Evolutionary conservation across 805 yeast genomes (phyloP), one percentile per base, ranked within the genome.

Genomic region (Kodamaea sagamina): DNA sequence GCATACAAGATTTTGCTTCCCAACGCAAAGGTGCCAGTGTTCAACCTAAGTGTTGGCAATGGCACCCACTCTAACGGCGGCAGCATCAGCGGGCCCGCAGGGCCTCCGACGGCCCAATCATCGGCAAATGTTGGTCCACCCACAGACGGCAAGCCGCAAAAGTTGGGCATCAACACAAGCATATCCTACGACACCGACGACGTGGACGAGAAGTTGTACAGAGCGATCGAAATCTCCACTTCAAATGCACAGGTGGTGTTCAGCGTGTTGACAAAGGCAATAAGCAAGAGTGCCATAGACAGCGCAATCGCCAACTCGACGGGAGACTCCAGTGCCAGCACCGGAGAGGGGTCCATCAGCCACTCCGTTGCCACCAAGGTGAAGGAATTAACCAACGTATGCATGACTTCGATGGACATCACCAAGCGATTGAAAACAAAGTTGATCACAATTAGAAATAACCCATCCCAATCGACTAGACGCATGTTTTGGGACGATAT

Each of bases 401-500:
- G 96, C 58, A 78, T 86, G 43, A 70, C 80, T 13, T 86, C 96
- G 1, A 82, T 86, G 77, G 96, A 88, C n/a, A 77, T 85, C 32
- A 86, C 95, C 7, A 81, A 83, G 49, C 67, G 82, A 45, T 72
- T 88, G 38, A 77, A 77, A 46, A 67, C 67, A 10, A 76, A 81
- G 41, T 67, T 90, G 39, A 66, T 71, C 9, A 65, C 75, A 2
- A 72, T 81, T 24, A 61, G 80, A 25, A 63, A 72, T 12, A 79
- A 73, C 32, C 70, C 77, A 6, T 73, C 75, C 4, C 54, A 60
- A 3, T 55, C 63, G 6, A 84, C 82, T 26, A 81, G 86, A 48
- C 73, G 78, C 46, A 72, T 73, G 50, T 81, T 92, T 42, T 90
- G 93, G 81, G 97, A 92, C 51, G 90, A 86, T 50, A 84, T 88